These are phyloP conservation scores for Suillus alpinus DNA, from an alignment of 768 basidiomycete species.

Conservation along the genomic window DNA sequence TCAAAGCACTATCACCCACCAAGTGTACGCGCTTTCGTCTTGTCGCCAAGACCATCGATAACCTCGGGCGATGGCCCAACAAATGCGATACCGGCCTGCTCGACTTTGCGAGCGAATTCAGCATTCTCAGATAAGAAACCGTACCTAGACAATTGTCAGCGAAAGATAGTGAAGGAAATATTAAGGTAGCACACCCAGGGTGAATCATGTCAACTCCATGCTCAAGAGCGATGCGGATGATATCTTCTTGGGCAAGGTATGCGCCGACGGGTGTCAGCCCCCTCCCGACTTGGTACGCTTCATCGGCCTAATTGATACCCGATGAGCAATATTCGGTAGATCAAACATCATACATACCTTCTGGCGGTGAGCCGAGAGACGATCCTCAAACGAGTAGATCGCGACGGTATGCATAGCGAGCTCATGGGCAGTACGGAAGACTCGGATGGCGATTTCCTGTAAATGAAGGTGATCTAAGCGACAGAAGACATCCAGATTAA, in stretches of 20 bases:
- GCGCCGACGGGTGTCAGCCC: slow-evolving; percentile 95
- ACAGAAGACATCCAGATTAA: slow-evolving; percentile 8
- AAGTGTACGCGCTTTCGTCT: slow-evolving; percentile 93
- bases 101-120: slow-evolving; percentile 94
- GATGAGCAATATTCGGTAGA: slow-evolving; percentile 27
- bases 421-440: slow-evolving; percentile 97
- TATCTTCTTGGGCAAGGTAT: slow-evolving; percentile 96
- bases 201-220: slow-evolving; percentile 99
- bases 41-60: slow-evolving; percentile 97
- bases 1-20: slow-evolving; percentile 42
- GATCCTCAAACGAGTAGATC: slow-evolving; percentile 96
- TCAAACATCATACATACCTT: slow-evolving; percentile 53
- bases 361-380: slow-evolving; percentile 94
- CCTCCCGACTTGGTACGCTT: slow-evolving; percentile 97
- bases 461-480: slow-evolving; percentile 8
- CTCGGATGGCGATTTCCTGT: slow-evolving; percentile 98
- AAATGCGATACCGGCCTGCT: slow-evolving; percentile 95
- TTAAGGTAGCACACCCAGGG: slow-evolving; percentile 64
- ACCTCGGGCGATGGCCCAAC: slow-evolving; percentile 95
- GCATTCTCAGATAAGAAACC: slow-evolving; percentile 99
- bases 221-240: slow-evolving; percentile 93
- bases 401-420: slow-evolving; percentile 99
- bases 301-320: slow-evolving; percentile 69
- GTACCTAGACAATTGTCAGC: slow-evolving; percentile 53
- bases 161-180: slow-evolving; percentile 2